These are phyloP conservation scores for Tausonia pullulans DNA, from an alignment of 1,284 basidiomycete genomes.

Conservation along the genomic window DNA sequence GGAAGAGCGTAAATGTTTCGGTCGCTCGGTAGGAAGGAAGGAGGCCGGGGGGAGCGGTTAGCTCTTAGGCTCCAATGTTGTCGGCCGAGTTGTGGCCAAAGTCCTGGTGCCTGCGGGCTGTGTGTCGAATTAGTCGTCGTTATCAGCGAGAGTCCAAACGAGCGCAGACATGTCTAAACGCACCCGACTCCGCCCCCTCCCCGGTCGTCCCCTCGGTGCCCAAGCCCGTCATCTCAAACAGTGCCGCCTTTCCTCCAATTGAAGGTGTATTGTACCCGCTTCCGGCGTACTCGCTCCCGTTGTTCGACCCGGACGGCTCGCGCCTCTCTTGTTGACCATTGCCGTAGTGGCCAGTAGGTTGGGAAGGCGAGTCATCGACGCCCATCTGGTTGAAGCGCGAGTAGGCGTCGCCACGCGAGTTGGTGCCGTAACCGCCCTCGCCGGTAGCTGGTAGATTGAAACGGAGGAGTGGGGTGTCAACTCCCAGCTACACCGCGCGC, in stretches of 20 bases:
- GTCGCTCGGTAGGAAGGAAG: too few species aligned
- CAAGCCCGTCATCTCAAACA: background rate
- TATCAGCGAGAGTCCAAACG: background rate
- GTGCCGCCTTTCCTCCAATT: background rate
- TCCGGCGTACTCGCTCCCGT: conserved; percentile 4
- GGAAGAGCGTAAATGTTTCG: background rate
- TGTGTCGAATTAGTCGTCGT: background rate
- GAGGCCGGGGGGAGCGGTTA: background rate
- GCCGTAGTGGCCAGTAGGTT: background rate
- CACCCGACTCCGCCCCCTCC: background rate
- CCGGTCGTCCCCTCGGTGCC: background rate
- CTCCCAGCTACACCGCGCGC: background rate
- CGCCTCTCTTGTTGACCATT: background rate
- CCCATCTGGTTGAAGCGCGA: conserved; percentile 8
- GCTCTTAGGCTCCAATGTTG: background rate
- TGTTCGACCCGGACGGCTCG: background rate
- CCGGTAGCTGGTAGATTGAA: background rate
- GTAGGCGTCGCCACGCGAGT: background rate
- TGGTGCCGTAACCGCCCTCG: conserved; percentile 5
- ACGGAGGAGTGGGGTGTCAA: background rate
- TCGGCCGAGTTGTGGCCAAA: background rate
- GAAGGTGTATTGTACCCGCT: background rate
- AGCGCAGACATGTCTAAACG: background rate
- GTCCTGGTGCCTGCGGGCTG: background rate
- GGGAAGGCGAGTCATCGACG: background rate